Percentiles rank a stretch among this genome's conserved stretches.
phyloP scores from a whole-genome alignment of 441 rosid species.

The Omphalea diandra region DNA sequence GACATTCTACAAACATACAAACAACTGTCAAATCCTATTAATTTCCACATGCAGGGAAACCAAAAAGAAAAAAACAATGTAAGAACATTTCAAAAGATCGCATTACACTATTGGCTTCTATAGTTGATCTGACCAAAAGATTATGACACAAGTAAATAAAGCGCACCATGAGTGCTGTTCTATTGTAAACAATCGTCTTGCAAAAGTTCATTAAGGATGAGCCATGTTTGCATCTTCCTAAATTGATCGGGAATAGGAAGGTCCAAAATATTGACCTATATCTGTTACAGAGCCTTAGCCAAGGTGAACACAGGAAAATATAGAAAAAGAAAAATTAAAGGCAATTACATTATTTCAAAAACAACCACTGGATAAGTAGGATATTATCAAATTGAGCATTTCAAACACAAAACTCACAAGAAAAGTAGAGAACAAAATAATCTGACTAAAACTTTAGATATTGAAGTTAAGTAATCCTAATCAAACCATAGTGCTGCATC shows the following conservation, averaged over 20 bases:
- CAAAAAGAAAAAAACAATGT: background rate
- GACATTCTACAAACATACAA: background rate
- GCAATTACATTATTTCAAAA: background rate
- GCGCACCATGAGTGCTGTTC: background rate
- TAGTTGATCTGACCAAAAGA: background rate
- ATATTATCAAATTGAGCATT: background rate
- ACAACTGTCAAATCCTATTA: background rate
- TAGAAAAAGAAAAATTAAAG: background rate
- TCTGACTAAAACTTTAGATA: background rate
- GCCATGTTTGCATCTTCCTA: background rate
- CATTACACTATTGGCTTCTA: background rate
- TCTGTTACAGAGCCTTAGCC: background rate
- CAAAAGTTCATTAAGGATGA: background rate
- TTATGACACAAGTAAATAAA: background rate
- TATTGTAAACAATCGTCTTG: background rate
- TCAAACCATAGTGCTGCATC: constrained; percentile 9
- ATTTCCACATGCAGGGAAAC: background rate
- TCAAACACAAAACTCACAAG: background rate
- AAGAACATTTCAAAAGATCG: background rate
- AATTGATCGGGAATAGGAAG: background rate
- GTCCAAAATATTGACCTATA: background rate
- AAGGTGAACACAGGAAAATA: background rate
- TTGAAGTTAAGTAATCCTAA: background rate
- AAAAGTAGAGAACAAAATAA: background rate
- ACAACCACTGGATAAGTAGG: background rate